Evolutionary conservation across 1,139 yeast genomes (phyloP).

Genomic region (Pichia sp.): DNA sequence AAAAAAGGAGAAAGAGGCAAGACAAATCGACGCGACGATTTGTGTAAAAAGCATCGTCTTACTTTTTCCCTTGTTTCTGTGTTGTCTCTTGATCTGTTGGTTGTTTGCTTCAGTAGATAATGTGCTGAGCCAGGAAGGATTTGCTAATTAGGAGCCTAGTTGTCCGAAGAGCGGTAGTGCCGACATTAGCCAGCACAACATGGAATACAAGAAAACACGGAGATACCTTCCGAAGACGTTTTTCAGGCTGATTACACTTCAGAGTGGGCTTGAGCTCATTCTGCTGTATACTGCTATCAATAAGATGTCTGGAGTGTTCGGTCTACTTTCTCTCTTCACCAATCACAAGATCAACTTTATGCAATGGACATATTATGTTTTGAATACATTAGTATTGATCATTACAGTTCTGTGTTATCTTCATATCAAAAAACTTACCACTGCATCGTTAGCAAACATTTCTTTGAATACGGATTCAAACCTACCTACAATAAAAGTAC

Average conservation of each 20-base stretch:
- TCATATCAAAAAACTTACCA: slow-evolving; percentile 4
- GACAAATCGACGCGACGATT: slow-evolving; percentile 3
- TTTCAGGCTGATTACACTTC: slow-evolving; percentile 60
- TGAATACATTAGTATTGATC: slow-evolving; percentile 43
- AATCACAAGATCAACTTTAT: slow-evolving; percentile 80
- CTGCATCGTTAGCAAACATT: neutral
- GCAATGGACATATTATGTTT: slow-evolving; percentile 78
- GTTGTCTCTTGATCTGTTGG: neutral
- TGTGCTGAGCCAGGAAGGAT: no score
- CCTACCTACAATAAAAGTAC: slow-evolving; percentile 36
- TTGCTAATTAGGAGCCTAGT: no score
- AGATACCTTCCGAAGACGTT: slow-evolving; percentile 13
- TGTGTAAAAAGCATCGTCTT: neutral
- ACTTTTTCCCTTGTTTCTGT: neutral
- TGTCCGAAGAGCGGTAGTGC: neutral
- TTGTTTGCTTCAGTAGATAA: no score
- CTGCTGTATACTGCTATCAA: slow-evolving; percentile 77
- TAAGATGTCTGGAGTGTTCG: slow-evolving; percentile 87
- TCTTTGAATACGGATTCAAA: slow-evolving; percentile 13
- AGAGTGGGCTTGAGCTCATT: slow-evolving; percentile 80
- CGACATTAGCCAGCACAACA: neutral
- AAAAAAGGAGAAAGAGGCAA: neutral
- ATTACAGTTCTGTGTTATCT: slow-evolving; percentile 6
- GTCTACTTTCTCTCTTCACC: slow-evolving; percentile 78
- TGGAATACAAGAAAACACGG: slow-evolving; percentile 2